Conservation (phyloP, 2,329 filamentous ascomycete genomes). For the Thielaviopsis cerberus region DNA sequence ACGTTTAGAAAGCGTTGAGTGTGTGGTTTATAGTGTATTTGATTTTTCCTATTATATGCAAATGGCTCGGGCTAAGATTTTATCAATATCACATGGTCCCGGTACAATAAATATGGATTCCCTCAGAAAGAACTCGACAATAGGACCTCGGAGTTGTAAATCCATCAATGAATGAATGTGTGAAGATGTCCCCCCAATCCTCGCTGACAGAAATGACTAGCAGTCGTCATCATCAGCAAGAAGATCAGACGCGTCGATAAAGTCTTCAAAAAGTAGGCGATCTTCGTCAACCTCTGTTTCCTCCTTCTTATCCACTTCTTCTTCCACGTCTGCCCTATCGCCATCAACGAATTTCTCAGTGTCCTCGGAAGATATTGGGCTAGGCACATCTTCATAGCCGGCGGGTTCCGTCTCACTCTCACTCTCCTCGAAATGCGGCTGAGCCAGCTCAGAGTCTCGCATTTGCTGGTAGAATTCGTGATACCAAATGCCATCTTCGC, state of each 20-base stretch:
- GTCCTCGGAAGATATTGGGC: neutral
- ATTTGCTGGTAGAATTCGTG: neutral
- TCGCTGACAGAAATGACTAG: too few species aligned
- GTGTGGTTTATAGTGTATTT: too few species aligned
- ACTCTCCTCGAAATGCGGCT: neutral
- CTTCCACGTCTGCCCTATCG: neutral
- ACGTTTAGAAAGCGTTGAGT: too few species aligned
- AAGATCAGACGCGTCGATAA: neutral
- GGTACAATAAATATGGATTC: too few species aligned
- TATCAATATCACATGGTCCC: too few species aligned
- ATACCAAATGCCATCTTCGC: neutral
- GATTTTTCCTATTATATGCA: too few species aligned
- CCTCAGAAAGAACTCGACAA: too few species aligned
- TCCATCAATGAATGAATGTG: too few species aligned
- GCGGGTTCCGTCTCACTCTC: neutral
- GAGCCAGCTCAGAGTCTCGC: neutral
- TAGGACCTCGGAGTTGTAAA: too few species aligned
- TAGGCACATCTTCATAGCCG: neutral
- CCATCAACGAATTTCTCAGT: neutral
- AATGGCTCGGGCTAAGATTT: too few species aligned
- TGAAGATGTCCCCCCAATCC: too few species aligned
- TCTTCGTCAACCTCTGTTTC: neutral
- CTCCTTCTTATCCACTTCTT: neutral
- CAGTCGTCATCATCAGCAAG: neutral
- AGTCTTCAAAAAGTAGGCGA: neutral